Evolutionary conservation across 345 rosid species (phyloP).

Genomic region (Eucalyptus cloeziana): DNA sequence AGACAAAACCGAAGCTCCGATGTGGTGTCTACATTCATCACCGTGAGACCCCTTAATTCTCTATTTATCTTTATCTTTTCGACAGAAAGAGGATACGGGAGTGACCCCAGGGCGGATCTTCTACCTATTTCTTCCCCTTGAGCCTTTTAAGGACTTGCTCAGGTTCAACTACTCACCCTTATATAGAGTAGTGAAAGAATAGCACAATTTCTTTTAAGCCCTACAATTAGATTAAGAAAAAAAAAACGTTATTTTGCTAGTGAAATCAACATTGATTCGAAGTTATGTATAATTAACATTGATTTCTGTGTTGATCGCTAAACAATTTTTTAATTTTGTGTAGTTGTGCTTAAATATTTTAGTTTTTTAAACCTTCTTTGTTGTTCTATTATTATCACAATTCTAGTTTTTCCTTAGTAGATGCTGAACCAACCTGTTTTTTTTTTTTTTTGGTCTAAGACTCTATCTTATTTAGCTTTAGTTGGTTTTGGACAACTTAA

Average conservation of each 20-base stretch:
- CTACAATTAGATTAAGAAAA: too few relatives aligned
- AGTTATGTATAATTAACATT: background rate
- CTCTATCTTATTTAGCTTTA: background rate
- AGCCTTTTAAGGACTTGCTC: too few relatives aligned
- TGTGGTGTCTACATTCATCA: too few relatives aligned
- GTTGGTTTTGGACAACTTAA: background rate
- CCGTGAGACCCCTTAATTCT: too few relatives aligned
- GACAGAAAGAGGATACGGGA: too few relatives aligned
- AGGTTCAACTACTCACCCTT: too few relatives aligned
- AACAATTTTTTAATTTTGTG: background rate
- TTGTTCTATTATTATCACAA: background rate
- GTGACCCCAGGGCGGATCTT: too few relatives aligned
- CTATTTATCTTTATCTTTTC: too few relatives aligned
- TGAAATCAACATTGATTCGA: background rate
- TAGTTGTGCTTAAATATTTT: too few relatives aligned
- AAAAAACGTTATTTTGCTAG: fast-evolving
- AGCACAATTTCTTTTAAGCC: fast-evolving
- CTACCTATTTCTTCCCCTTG: too few relatives aligned
- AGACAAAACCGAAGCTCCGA: too few relatives aligned
- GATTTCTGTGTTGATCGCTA: fast-evolving
- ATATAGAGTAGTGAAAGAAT: background rate
- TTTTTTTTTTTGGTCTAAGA: too few relatives aligned
- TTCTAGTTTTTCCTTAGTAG: background rate
- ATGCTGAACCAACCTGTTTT: fast-evolving
- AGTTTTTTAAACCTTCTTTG: background rate